A percentile compares a stretch with the other conserved stretches of the same genome.
Evolutionary conservation across 164 flowering plant species (phyloP).

Genomic region (Paratinospora sagittata): DNA sequence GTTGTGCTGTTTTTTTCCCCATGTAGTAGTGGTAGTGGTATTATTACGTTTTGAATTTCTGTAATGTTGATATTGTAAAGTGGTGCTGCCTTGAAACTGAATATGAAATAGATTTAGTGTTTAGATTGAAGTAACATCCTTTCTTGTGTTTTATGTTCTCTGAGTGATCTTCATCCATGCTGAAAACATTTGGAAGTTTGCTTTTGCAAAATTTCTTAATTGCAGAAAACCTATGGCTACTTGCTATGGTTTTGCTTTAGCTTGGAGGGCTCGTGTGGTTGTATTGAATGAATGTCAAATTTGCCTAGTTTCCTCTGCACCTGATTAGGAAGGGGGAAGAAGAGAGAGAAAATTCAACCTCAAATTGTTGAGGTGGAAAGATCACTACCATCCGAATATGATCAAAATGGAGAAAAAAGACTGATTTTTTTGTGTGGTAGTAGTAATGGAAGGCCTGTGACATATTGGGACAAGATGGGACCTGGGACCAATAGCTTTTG

Average conservation of each 20-base stretch:
- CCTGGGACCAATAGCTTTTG: neutral
- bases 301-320: neutral
- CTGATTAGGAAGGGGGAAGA: neutral
- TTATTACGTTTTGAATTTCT: neutral
- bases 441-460: too few relatives aligned
- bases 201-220: too few relatives aligned
- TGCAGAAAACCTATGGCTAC: too few relatives aligned
- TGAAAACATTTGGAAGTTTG: too few relatives aligned
- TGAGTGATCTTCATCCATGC: neutral
- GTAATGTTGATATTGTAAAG: conserved; percentile 1
- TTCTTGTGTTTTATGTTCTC: neutral
- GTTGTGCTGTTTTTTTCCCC: neutral
- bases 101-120: neutral
- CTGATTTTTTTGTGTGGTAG: too few relatives aligned
- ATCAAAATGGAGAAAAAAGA: too few relatives aligned
- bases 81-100: neutral
- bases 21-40: neutral
- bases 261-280: too few relatives aligned
- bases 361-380: too few relatives aligned
- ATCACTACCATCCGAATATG: too few relatives aligned
- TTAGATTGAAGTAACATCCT: neutral
- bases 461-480: neutral
- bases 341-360: neutral
- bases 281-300: too few relatives aligned
- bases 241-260: too few relatives aligned